Base-by-base conservation (phyloP, 2,329 filamentous ascomycete species). In the Chaetomium sp. region DNA sequence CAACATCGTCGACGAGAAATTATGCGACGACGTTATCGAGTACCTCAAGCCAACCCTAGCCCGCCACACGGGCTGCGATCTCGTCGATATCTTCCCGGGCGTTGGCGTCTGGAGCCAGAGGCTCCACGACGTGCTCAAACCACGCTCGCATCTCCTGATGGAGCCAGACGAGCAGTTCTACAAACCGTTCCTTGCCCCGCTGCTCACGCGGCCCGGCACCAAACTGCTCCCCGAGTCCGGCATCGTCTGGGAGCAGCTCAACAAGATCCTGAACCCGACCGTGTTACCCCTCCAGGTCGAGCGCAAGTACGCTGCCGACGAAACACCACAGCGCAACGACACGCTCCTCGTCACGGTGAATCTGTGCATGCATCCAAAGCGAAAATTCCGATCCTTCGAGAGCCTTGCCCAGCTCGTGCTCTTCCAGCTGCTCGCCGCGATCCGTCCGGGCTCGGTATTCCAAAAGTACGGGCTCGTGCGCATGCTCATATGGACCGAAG, bases 31-130 rank as follows among this genome's bases (percentile, higher is more conserved):
- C 70, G 79, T 90, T 16, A 71, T 96, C 54, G 74, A 85, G 7
- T 91, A 91, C 66, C 78, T 96, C n/a, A 86, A 84, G 2, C 83
- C 85, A 0, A 87, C 87, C 2, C 82, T 98, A 21, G 79, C 86
- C 38, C 84, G 86, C 53, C 89, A 95, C 75, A 79, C 82, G 57
- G 91, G 91, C 61, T 93, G 93, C 77, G 93, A 96, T 72, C 83
- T 98, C 53, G 80, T 99, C 71, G 94, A 98, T 74, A 80, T 97
- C 63, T 92, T 93, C 75, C 94, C 94, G 0, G 93, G 93, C 16
- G 79, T 80, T 1, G 92, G 93, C 9, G 61, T 96, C 2, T 95
- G 90, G 86, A 96, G 93, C 38, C 80, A 81, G 31, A 91, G 89
- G 71, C 80, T 98, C 0, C 87, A 97, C 74, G 82, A 91, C 0